phyloP scores from a whole-genome alignment of 768 basidiomycete genomes.

The Pilatotrama ljubarskyi region DNA sequence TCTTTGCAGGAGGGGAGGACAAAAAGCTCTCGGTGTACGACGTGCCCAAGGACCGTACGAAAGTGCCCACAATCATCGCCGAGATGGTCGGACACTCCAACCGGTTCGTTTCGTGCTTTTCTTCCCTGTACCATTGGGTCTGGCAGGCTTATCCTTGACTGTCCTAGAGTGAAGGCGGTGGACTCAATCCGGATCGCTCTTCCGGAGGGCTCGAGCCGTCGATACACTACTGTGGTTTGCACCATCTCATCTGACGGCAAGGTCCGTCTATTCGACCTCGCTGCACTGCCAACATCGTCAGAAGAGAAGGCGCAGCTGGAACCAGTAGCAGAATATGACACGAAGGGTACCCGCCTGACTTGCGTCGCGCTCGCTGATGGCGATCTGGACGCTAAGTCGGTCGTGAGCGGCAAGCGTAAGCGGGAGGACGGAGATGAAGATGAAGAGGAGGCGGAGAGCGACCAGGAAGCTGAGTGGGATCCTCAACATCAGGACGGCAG shows the following conservation, averaged over 20 bases:
- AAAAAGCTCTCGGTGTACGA: constrained; percentile 82
- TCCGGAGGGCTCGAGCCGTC: constrained; percentile 22
- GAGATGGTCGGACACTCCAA: constrained; percentile 81
- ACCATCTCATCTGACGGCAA: constrained; percentile 91
- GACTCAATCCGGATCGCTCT: constrained; percentile 60
- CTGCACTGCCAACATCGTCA: constrained; percentile 41
- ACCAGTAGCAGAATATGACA: constrained; percentile 72
- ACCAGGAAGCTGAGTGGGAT: constrained; percentile 30
- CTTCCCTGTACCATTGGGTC: background rate
- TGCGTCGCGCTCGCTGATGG: constrained; percentile 65
- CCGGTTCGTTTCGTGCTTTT: constrained; percentile 52
- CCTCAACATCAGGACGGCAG: constrained; percentile 23
- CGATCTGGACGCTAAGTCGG: constrained; percentile 25
- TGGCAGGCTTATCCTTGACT: background rate
- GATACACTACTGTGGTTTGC: constrained; percentile 62
- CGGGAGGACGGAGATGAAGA: constrained; percentile 27
- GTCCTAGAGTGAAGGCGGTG: constrained; percentile 74
- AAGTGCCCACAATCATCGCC: constrained; percentile 61
- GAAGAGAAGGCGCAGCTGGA: constrained; percentile 38
- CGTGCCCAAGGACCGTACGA: constrained; percentile 46
- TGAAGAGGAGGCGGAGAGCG: constrained; percentile 42
- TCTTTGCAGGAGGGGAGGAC: constrained; percentile 89
- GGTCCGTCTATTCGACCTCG: constrained; percentile 74
- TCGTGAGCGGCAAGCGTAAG: constrained; percentile 39
- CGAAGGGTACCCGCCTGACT: constrained; percentile 83